Evolutionary conservation across 768 basidiomycete species (phyloP), one percentile per base, ranked within the genome.

Genomic region (Filobasidium wieringae): DNA sequence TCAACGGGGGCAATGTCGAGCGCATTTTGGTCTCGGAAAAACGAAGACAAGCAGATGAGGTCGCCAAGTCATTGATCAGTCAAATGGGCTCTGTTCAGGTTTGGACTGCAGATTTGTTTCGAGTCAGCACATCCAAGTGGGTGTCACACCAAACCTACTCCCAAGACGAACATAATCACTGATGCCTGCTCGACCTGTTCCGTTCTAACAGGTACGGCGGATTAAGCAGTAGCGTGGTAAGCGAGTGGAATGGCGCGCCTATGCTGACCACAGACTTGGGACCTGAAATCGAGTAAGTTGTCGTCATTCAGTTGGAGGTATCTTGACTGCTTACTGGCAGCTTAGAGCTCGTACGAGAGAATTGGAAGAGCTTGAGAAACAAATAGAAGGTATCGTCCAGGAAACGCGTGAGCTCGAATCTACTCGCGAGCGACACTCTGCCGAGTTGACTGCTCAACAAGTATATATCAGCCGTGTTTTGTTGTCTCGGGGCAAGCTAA

Each of bases 1-100:
- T 97, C 73, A 89, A 90, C 70, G 77, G 79, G 51, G 74, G 76
- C 22, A 75, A 71, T 43, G 87, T 95, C 51, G 95, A 99, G 72
- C 77, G 79, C 15, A 80, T 78, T 2, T 72, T 89, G 8, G 78
- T 97, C 22, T 82, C 85, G 0, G 67, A 65, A 2, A 80, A 76
- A 8, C 87, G 89, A 74, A 69, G 66, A 0, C 80, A 83, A 34
- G 91, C 81, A 1, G 82, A 90, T 59, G 62, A 75, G 0, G 72
- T 79, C 22, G 62, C 66, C 45, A 41, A 61, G 40, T 22, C 63
- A 15, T 57, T 67, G 7, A 47, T 47, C 24, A 53, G 53, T 12
- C 51, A 53, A 14, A 33, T 59, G 0, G 27, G 52, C 12, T 24
- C 47, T n/a, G 45, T 49, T 3, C 51, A 33, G 8, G 60, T 64